A percentile compares a stretch with the other conserved stretches of the same genome.
Conservation (phyloP, 306 rosid genomes). For the Cajanus cajan region DNA sequence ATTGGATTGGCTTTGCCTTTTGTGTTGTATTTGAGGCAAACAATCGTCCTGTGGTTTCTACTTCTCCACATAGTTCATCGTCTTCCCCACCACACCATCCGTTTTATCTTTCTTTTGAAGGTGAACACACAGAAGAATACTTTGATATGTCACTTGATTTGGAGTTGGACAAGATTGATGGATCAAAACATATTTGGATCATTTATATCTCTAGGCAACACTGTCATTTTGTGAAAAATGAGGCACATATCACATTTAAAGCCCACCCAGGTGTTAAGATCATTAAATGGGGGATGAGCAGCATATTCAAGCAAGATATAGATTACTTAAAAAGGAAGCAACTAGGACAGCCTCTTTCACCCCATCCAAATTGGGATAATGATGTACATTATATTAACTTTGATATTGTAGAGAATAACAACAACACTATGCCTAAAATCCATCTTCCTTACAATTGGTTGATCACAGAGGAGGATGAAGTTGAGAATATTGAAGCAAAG, state of each 20-base stretch:
- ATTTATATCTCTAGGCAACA: constrained; percentile 2
- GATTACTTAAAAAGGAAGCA: neutral
- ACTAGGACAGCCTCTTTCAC: neutral
- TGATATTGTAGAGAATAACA: neutral
- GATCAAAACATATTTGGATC: neutral
- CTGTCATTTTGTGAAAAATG: constrained; percentile 14
- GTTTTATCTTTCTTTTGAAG: constrained; percentile 17
- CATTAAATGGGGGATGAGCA: neutral
- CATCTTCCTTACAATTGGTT: constrained; percentile 7
- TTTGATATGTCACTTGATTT: neutral
- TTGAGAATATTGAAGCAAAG: neutral
- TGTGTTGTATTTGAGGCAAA: neutral
- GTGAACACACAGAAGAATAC: neutral
- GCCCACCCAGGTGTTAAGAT: neutral
- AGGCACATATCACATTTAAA: neutral
- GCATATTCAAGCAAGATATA: neutral
- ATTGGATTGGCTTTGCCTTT: neutral
- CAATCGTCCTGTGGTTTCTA: neutral
- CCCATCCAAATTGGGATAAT: no score
- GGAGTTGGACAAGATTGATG: neutral
- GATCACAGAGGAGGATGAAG: neutral
- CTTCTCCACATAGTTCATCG: no score
- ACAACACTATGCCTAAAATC: neutral
- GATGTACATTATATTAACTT: neutral
- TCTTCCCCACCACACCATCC: neutral